phyloP scores from a whole-genome alignment of 164 flowering plant genomes.

The Vitis rupestris region DNA sequence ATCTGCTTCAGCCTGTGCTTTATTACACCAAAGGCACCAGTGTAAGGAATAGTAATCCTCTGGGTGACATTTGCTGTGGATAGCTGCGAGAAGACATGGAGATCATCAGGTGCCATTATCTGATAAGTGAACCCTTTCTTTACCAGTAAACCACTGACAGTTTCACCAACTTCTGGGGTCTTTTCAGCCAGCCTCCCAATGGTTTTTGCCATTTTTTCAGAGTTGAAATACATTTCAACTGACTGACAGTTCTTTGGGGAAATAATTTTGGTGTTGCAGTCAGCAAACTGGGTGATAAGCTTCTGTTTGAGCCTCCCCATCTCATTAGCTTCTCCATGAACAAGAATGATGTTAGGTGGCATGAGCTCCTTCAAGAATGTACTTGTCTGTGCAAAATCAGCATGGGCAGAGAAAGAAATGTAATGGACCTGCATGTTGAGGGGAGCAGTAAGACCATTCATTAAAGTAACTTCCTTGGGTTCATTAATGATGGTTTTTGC shows the following conservation, averaged over 20 bases:
- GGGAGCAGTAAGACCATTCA: conserved; percentile 87
- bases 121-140: conserved; percentile 95
- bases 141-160: conserved; percentile 84
- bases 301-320: conserved; percentile 96
- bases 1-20: conserved; percentile 78
- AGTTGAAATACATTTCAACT: too few relatives aligned
- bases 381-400: conserved; percentile 90
- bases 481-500: conserved; percentile 89
- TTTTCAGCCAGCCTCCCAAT: conserved; percentile 61
- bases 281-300: conserved; percentile 36
- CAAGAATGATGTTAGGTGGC: conserved; percentile 96
- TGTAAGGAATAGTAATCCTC: conserved; percentile 80
- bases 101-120: conserved; percentile 95
- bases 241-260: too few relatives aligned
- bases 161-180: conserved; percentile 77
- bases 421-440: conserved; percentile 96
- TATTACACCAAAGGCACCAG: conserved; percentile 81
- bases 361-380: conserved; percentile 80
- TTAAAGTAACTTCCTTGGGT: conserved; percentile 92
- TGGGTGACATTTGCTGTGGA: conserved; percentile 75
- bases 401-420: conserved; percentile 97
- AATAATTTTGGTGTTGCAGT: too few relatives aligned
- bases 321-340: conserved; percentile 91
- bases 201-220: too few relatives aligned
- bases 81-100: conserved; percentile 85